Conservation (phyloP, 305 asterid species). For the Withania somnifera region DNA sequence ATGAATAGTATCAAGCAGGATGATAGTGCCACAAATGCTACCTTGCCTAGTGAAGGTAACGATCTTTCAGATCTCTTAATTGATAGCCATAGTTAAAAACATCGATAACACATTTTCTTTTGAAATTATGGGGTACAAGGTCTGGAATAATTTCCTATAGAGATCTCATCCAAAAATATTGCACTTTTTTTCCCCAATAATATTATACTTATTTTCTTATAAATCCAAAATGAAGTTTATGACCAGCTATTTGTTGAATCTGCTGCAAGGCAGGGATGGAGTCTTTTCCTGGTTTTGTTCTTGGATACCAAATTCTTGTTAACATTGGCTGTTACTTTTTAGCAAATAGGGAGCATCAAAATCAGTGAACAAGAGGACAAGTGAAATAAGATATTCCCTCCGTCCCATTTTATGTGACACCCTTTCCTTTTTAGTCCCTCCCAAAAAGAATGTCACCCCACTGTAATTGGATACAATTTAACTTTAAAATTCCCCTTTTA, state of each 20-base stretch:
- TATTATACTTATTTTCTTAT: background rate
- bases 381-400: background rate
- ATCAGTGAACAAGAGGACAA: background rate
- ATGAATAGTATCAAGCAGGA: slow-evolving; percentile 35
- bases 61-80: slow-evolving; percentile 1
- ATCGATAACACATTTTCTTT: background rate
- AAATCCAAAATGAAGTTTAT: background rate
- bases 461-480: too few species aligned
- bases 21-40: slow-evolving; percentile 20
- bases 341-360: background rate
- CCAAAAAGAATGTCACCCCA: too few species aligned
- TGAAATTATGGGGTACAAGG: background rate
- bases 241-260: background rate
- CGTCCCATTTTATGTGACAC: too few species aligned
- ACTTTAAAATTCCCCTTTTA: too few species aligned
- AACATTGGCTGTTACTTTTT: background rate
- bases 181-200: too few species aligned
- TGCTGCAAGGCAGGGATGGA: background rate
- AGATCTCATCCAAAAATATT: background rate
- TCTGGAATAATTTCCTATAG: background rate
- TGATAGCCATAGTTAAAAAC: background rate
- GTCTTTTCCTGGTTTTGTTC: background rate
- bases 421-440: too few species aligned
- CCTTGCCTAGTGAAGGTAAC: slow-evolving; percentile 67
- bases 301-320: background rate